Conservation (phyloP, 306 rosid species). For the Vicia sativa region DNA sequence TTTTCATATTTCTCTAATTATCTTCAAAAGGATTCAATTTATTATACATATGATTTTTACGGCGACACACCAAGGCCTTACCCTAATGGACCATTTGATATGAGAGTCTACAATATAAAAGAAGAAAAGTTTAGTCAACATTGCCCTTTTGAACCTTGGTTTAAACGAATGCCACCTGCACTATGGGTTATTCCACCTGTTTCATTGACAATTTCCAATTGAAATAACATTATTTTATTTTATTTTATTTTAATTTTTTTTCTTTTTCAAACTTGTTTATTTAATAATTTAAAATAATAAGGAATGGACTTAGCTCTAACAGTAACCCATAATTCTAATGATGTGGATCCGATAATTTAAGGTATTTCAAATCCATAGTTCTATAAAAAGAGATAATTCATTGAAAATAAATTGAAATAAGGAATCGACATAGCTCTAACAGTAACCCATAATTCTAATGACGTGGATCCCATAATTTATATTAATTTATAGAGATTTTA, state of each 20-base stretch:
- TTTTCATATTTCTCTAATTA: not conserved
- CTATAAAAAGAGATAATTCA: too few relatives aligned
- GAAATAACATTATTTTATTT: not conserved
- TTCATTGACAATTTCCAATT: not conserved
- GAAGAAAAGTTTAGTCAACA: not conserved
- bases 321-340: too few relatives aligned
- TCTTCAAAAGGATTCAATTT: not conserved
- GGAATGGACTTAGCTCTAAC: too few relatives aligned
- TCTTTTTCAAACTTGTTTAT: too few relatives aligned
- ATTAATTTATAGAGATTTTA: too few relatives aligned
- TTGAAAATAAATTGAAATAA: too few relatives aligned
- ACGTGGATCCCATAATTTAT: too few relatives aligned
- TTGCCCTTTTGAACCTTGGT: not conserved
- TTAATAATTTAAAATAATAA: too few relatives aligned
- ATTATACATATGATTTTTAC: not conserved
- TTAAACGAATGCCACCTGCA: not conserved
- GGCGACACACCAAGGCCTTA: not conserved
- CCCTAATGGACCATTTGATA: not conserved
- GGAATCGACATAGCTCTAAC: too few relatives aligned
- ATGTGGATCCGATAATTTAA: too few relatives aligned
- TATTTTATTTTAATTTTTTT: not conserved
- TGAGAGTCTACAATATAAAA: not conserved
- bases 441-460: too few relatives aligned
- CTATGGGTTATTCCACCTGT: not conserved
- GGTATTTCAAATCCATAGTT: too few relatives aligned